Conservation (phyloP, 768 basidiomycete species). For the Gloeopeniophorella convolvens region DNA sequence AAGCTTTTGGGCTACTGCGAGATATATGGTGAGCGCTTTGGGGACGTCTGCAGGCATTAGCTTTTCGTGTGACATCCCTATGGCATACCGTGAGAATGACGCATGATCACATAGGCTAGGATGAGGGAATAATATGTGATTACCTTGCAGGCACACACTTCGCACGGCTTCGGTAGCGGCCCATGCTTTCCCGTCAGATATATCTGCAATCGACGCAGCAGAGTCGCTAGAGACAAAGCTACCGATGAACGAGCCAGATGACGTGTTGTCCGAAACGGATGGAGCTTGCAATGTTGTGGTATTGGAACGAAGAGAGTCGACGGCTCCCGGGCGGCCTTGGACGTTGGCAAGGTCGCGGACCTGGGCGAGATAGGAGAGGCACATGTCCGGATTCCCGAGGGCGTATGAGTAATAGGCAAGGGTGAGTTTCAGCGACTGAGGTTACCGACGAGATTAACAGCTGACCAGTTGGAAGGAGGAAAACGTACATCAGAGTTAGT, state of each 20-base stretch:
- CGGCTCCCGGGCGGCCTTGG: slow-evolving; percentile 45
- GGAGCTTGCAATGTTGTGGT: slow-evolving; percentile 33
- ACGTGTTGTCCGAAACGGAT: slow-evolving; percentile 30
- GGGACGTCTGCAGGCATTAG: slow-evolving; percentile 42
- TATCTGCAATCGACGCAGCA: slow-evolving; percentile 41
- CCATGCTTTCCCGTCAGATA: slow-evolving; percentile 68
- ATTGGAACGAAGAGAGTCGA: slow-evolving; percentile 38
- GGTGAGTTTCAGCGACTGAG: slow-evolving; percentile 58
- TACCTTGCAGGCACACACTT: slow-evolving; percentile 75
- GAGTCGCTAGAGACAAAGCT: slow-evolving; percentile 41
- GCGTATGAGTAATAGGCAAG: slow-evolving; percentile 82
- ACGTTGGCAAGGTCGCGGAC: slow-evolving; percentile 50
- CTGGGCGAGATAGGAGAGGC: slow-evolving; percentile 50
- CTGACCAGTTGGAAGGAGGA: background rate
- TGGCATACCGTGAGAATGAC: slow-evolving; percentile 1
- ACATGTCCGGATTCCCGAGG: slow-evolving; percentile 55
- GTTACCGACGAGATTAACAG: slow-evolving; percentile 8
- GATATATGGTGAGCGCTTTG: slow-evolving; percentile 53
- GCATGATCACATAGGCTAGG: no score
- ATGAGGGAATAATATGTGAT: slow-evolving; percentile 16
- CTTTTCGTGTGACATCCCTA: slow-evolving; percentile 75
- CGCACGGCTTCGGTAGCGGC: slow-evolving; percentile 66
- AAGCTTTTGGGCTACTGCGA: slow-evolving; percentile 49
- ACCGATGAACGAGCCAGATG: slow-evolving; percentile 40
- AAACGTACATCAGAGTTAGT: slow-evolving; percentile 41